phyloP scores from a whole-genome alignment of 1,284 basidiomycete genomes.

The Pterula multifida region DNA sequence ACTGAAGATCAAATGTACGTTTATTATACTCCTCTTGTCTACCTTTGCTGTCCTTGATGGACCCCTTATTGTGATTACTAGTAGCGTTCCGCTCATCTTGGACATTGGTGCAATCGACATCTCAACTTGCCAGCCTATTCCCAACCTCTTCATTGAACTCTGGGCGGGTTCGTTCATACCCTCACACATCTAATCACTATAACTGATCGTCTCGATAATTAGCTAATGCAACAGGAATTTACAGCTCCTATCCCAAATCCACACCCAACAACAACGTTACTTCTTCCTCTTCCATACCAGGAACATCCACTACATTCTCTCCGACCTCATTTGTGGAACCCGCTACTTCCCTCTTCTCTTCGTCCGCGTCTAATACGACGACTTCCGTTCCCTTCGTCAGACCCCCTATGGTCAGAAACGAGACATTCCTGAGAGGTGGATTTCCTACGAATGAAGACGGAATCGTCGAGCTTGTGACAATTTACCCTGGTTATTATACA shows the following conservation, averaged over 20 bases:
- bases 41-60: background rate
- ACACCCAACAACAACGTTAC: background rate
- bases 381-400: background rate
- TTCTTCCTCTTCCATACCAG: background rate
- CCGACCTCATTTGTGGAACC: background rate
- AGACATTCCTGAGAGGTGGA: background rate
- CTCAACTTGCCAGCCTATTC: conserved; percentile 27
- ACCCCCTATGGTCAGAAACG: background rate
- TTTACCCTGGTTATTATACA: background rate
- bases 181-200: background rate
- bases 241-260: conserved; percentile 3
- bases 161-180: conserved; percentile 11
- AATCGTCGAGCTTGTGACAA: background rate
- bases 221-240: conserved; percentile 13
- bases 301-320: background rate
- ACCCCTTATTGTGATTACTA: background rate
- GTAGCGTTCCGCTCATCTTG: conserved; percentile 20
- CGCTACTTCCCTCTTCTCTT: background rate
- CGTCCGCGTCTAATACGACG: background rate
- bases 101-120: conserved; percentile 39
- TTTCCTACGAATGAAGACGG: background rate
- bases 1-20: conserved; percentile 11
- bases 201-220: background rate
- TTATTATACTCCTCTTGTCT: background rate
- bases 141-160: conserved; percentile 12